These are phyloP conservation scores for Mycosphaerella arachidis DNA, from an alignment of 2,329 filamentous ascomycete genomes.

Conservation along the genomic window DNA sequence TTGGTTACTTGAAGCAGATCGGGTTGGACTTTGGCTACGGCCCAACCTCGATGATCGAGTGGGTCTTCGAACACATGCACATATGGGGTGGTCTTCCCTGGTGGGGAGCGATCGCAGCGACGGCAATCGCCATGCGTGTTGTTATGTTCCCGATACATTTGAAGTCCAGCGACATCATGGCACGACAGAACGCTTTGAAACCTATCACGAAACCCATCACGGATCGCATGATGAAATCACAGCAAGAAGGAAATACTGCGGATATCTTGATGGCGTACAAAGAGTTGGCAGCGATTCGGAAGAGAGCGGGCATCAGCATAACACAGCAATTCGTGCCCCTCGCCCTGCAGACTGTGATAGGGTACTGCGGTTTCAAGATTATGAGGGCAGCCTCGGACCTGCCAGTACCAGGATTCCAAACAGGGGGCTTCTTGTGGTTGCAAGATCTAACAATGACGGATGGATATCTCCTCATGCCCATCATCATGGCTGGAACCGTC, in stretches of 20 bases:
- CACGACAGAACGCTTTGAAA: constrained; percentile 59
- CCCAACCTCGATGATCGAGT: constrained; percentile 68
- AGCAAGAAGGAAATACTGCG: constrained; percentile 43
- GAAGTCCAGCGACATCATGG: constrained; percentile 56
- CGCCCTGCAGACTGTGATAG: constrained; percentile 62
- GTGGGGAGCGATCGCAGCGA: constrained; percentile 68
- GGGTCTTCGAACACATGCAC: constrained; percentile 75
- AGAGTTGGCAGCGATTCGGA: constrained; percentile 51
- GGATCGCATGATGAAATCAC: constrained; percentile 49
- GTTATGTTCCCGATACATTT: constrained; percentile 63
- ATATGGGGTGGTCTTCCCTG: constrained; percentile 71
- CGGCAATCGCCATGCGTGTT: constrained; percentile 61
- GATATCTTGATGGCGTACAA: constrained; percentile 45
- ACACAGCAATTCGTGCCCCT: constrained; percentile 53
- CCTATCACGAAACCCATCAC: constrained; percentile 55
- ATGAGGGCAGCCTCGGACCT: constrained; percentile 68
- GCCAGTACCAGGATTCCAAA: constrained; percentile 74
- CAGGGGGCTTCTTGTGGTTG: constrained; percentile 72
- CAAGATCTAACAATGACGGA: constrained; percentile 70
- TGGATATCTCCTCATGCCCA: constrained; percentile 71
- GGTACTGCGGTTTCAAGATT: constrained; percentile 75
- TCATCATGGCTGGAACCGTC: constrained; percentile 31
- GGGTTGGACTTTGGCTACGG: constrained; percentile 88
- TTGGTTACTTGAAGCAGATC: constrained; percentile 77
- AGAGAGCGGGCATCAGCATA: constrained; percentile 51